These are phyloP conservation scores for Cystofilobasidium capitatum DNA, from an alignment of 768 basidiomycete genomes.

Conservation along the genomic window DNA sequence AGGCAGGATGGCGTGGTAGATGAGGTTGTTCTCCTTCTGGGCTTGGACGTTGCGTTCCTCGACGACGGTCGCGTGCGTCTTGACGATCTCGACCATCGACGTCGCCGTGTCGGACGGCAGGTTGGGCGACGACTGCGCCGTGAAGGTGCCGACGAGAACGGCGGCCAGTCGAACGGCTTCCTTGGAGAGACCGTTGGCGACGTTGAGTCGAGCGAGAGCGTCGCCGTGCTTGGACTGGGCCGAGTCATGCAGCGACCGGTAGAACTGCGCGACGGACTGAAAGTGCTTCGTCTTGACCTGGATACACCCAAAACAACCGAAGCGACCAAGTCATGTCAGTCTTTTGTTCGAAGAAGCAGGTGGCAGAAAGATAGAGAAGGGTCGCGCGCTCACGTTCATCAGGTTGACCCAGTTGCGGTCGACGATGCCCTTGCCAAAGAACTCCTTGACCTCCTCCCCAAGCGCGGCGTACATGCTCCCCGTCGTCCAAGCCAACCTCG, in stretches of 20 bases:
- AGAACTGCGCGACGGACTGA: conserved; percentile 72
- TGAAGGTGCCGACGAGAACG: conserved; percentile 60
- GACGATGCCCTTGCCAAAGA: conserved; percentile 90
- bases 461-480: conserved; percentile 70
- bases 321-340: not conserved
- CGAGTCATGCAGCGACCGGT: conserved; percentile 69
- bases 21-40: conserved; percentile 85
- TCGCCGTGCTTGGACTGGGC: conserved; percentile 74
- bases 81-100: conserved; percentile 70
- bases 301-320: not conserved
- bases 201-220: conserved; percentile 63
- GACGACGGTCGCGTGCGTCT: conserved; percentile 67
- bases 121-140: conserved; percentile 46
- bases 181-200: conserved; percentile 70
- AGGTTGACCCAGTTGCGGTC: conserved; percentile 88
- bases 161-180: conserved; percentile 64
- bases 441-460: conserved; percentile 90
- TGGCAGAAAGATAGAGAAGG: not conserved
- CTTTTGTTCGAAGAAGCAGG: no score
- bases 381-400: conserved; percentile 52
- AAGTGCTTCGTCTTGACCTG: conserved; percentile 90
- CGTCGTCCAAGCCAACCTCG: conserved; percentile 75
- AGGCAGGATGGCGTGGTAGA: conserved; percentile 86
- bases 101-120: conserved; percentile 77
- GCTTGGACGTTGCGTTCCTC: conserved; percentile 66